phyloP scores from a whole-genome alignment of 805 yeast species.

The Huiozyma sinensis region DNA sequence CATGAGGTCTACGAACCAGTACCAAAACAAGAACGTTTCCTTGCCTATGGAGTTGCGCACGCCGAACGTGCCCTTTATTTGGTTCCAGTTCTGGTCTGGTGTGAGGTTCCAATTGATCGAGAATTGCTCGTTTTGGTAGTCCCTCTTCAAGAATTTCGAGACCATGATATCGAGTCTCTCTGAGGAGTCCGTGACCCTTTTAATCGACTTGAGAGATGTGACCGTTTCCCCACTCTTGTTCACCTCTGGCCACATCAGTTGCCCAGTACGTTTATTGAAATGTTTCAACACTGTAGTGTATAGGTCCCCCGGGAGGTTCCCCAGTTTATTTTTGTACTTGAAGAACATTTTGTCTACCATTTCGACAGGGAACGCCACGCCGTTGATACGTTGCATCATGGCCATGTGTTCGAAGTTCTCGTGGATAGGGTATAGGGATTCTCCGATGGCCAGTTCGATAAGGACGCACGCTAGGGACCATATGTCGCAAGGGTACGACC shows the following conservation, averaged over 20 bases:
- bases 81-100: conserved; percentile 24
- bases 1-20: conserved; percentile 61
- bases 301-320: conserved; percentile 25
- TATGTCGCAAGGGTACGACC: conserved; percentile 94
- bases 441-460: conserved; percentile 87
- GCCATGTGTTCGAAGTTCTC: conserved; percentile 91
- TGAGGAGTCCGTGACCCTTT: conserved; percentile 21
- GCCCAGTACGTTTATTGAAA: conserved; percentile 16
- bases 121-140: conserved; percentile 18
- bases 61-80: conserved; percentile 7
- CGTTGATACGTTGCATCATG: conserved; percentile 78
- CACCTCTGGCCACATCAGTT: conserved; percentile 25
- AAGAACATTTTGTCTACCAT: conserved; percentile 28
- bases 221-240: conserved; percentile 20
- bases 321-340: conserved; percentile 23
- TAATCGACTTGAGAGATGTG: conserved; percentile 23
- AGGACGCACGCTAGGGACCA: conserved; percentile 96
- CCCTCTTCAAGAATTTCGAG: conserved; percentile 20
- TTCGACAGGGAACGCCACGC: conserved; percentile 35
- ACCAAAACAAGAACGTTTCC: conserved; percentile 75
- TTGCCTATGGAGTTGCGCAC: conserved; percentile 27
- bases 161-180: conserved; percentile 24
- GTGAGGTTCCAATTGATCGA: conserved; percentile 23
- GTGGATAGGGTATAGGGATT: conserved; percentile 88
- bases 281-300: conserved; percentile 24